Conservation (phyloP, 805 yeast genomes). For the Brettanomyces anomalus region DNA sequence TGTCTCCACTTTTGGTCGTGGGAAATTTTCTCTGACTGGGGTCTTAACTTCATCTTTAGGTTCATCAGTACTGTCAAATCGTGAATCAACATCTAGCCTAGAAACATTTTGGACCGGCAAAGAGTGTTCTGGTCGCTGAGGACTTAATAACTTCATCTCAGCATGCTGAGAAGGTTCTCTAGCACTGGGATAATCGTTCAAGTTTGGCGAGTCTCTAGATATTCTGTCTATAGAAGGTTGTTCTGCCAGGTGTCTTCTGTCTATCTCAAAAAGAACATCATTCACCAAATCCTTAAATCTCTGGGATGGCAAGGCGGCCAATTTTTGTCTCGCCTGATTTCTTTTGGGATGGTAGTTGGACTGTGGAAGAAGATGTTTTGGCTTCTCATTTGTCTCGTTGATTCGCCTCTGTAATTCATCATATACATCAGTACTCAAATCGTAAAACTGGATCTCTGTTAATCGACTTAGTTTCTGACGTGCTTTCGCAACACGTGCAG, state of each 20-base stretch:
- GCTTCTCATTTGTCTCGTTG: constrained; percentile 39
- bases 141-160: background rate
- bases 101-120: background rate
- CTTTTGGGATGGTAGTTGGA: constrained; percentile 82
- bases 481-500: constrained; percentile 69
- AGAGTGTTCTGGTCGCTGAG: background rate
- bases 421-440: constrained; percentile 86
- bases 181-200: background rate
- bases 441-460: constrained; percentile 75
- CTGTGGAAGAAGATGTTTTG: constrained; percentile 67
- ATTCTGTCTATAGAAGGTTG: background rate
- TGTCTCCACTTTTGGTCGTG: constrained; percentile 12
- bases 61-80: background rate
- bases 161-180: background rate
- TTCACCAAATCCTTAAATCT: constrained; percentile 85
- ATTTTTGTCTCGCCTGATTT: constrained; percentile 89
- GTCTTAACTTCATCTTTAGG: constrained; percentile 9
- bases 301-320: constrained; percentile 71
- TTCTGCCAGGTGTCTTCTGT: constrained; percentile 31
- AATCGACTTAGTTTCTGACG: constrained; percentile 77
- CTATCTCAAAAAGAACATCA: constrained; percentile 82
- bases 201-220: background rate
- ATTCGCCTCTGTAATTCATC: constrained; percentile 84
- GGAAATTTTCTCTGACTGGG: constrained; percentile 8
- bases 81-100: background rate